Conservation (phyloP, 148 eudicot genomes). For the Vaccinium vitisidaea region DNA sequence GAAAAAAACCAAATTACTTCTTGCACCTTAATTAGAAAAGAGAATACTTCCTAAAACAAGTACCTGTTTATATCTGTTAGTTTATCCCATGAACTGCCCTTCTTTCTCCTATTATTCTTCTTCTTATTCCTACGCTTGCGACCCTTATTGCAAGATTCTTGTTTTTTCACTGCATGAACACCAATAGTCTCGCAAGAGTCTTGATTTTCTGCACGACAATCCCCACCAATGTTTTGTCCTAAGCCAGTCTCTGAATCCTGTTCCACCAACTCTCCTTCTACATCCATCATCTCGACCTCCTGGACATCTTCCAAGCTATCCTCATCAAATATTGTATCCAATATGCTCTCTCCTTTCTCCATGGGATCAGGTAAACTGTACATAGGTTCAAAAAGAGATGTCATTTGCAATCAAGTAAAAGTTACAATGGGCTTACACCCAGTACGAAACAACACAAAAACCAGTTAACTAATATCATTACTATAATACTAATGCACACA, state of each 20-base stretch:
- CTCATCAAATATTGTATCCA: constrained; percentile 55
- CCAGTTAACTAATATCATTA: background rate
- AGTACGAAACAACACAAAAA: background rate
- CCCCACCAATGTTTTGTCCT: constrained; percentile 24
- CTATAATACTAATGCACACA: background rate
- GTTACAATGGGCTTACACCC: background rate
- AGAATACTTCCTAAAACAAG: background rate
- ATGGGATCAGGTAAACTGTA: constrained; percentile 35
- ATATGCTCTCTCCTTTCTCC: constrained; percentile 58
- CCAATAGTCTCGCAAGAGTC: constrained; percentile 16
- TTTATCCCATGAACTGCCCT: constrained; percentile 34
- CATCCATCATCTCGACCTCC: constrained; percentile 79
- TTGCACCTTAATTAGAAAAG: background rate
- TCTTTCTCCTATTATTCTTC: constrained; percentile 53
- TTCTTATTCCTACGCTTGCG: constrained; percentile 36
- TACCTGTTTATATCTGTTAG: constrained; percentile 61
- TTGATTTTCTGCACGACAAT: constrained; percentile 25
- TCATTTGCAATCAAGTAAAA: background rate
- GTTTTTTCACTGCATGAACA: constrained; percentile 23
- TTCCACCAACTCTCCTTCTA: constrained; percentile 72
- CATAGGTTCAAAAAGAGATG: constrained; percentile 9
- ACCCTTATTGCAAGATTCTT: constrained; percentile 26
- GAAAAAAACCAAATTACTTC: background rate
- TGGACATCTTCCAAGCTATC: constrained; percentile 45
- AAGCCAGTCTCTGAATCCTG: constrained; percentile 23